Conservation (phyloP, 2,329 filamentous ascomycete species). For the Ceratocystis huliohia region DNA sequence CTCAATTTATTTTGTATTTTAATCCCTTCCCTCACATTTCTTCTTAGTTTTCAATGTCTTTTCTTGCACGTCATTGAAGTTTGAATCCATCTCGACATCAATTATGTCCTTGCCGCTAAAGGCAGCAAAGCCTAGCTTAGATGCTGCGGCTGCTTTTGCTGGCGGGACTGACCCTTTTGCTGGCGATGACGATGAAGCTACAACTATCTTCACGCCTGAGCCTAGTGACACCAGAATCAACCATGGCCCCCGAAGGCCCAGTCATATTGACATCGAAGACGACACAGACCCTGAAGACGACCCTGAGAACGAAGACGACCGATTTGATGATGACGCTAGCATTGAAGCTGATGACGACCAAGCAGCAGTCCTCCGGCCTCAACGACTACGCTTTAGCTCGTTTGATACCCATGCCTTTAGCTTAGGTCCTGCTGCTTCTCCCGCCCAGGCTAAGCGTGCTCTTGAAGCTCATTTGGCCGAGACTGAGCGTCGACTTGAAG, state of each 20-base stretch:
- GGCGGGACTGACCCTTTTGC: constrained; percentile 18
- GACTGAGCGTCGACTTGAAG: constrained; percentile 80
- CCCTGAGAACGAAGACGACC: neutral
- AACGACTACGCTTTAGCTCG: constrained; percentile 60
- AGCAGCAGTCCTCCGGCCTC: constrained; percentile 17
- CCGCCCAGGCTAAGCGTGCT: constrained; percentile 74
- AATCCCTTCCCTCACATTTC: neutral
- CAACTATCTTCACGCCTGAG: constrained; percentile 1
- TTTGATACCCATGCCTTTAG: constrained; percentile 74
- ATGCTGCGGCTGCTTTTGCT: constrained; percentile 19
- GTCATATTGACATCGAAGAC: neutral
- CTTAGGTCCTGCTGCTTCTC: constrained; percentile 62
- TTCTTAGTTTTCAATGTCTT: neutral
- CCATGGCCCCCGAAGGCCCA: neutral
- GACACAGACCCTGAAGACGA: neutral
- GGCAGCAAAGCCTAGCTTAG: constrained; percentile 16
- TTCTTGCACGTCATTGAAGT: neutral
- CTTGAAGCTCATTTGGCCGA: constrained; percentile 85
- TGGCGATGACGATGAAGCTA: neutral
- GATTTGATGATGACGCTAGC: constrained; percentile 16
- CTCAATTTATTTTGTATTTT: constrained; percentile 1
- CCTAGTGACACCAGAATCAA: neutral
- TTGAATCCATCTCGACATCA: neutral
- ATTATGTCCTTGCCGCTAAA: constrained; percentile 16
- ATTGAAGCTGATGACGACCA: constrained; percentile 12